A percentile compares a stretch with the other conserved stretches of the same genome.
These are phyloP conservation scores for Zymoseptoria brevis DNA, from an alignment of 2,329 filamentous ascomycete genomes.

Conservation along the genomic window DNA sequence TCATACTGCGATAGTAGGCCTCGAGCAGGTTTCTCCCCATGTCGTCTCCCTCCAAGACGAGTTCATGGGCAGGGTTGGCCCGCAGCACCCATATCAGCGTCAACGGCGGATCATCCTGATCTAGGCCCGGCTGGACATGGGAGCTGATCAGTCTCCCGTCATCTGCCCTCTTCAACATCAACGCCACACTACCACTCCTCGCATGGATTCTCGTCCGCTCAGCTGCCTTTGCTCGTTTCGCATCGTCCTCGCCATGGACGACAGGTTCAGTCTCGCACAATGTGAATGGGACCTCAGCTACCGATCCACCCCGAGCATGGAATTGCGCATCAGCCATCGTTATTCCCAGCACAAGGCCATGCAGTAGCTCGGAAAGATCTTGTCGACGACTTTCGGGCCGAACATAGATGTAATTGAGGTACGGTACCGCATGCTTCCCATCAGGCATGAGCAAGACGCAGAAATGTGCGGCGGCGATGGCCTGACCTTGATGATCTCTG, in stretches of 20 bases:
- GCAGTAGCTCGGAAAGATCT: constrained; percentile 18
- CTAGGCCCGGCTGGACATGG: constrained; percentile 20
- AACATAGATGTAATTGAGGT: constrained; percentile 22
- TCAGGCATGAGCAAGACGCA: constrained; percentile 12
- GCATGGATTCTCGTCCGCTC: constrained; percentile 13
- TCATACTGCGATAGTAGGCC: constrained; percentile 18
- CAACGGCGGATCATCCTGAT: constrained; percentile 14
- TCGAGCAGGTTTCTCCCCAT: constrained; percentile 8
- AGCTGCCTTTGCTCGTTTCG: constrained; percentile 2
- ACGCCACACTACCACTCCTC: constrained; percentile 14
- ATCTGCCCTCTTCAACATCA: constrained; percentile 12
- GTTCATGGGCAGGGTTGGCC: constrained; percentile 8
- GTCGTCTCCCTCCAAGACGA: constrained; percentile 1
- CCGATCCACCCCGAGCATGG: background rate
- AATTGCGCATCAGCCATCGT: constrained; percentile 12
- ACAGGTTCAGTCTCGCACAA: constrained; percentile 18
- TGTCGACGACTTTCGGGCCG: constrained; percentile 14
- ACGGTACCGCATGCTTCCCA: constrained; percentile 12
- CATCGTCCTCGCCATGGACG: constrained; percentile 1
- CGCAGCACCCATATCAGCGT: constrained; percentile 20
- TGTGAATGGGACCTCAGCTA: constrained; percentile 14
- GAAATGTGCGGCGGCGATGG: constrained; percentile 20
- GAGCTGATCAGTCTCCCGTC: constrained; percentile 10
- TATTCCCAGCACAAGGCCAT: constrained; percentile 17
- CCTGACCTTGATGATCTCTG: constrained; percentile 11